A percentile compares a stretch with the other conserved stretches of the same genome.
Evolutionary conservation across 2,329 filamentous ascomycete genomes (phyloP).

Genomic region (Nannizziopsis barbatae): DNA sequence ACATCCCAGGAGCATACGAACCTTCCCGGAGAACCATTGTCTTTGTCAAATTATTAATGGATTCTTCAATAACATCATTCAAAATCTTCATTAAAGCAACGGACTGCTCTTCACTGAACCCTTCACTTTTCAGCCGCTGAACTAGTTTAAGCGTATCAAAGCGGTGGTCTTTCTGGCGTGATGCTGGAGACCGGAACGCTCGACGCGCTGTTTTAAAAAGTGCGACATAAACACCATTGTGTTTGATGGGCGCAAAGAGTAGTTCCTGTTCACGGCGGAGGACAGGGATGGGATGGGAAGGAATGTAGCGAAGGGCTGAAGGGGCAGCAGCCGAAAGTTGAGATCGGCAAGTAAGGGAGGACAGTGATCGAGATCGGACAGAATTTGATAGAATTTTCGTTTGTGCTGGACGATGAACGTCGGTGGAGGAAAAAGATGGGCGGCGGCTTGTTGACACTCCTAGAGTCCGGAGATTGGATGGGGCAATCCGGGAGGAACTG

Average conservation of each 20-base stretch:
- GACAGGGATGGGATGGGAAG: neutral
- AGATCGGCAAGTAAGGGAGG: neutral
- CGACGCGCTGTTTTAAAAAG: conserved; percentile 32
- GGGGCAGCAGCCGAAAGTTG: neutral
- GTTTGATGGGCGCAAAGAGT: conserved; percentile 26
- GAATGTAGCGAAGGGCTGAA: conserved; percentile 4
- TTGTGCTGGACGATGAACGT: neutral
- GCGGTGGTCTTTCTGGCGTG: conserved; percentile 66
- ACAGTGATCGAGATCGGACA: neutral
- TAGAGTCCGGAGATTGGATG: conserved; percentile 3
- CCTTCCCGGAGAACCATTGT: conserved; percentile 98
- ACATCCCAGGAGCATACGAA: conserved; percentile 31
- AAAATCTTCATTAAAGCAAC: conserved; percentile 98
- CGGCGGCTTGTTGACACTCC: neutral
- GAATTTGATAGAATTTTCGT: neutral
- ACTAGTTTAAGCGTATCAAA: conserved; percentile 98
- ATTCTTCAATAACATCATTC: conserved; percentile 94
- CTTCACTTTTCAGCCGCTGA: conserved; percentile 75
- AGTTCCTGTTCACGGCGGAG: neutral
- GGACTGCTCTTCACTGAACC: conserved; percentile 89
- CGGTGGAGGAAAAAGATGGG: conserved; percentile 2
- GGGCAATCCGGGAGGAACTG: neutral
- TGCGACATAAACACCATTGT: conserved; percentile 41
- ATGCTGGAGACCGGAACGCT: conserved; percentile 50
- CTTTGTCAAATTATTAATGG: conserved; percentile 90